Evolutionary conservation across 2,329 filamentous ascomycete species (phyloP).

Genomic region (Tympanopsis confertula): DNA sequence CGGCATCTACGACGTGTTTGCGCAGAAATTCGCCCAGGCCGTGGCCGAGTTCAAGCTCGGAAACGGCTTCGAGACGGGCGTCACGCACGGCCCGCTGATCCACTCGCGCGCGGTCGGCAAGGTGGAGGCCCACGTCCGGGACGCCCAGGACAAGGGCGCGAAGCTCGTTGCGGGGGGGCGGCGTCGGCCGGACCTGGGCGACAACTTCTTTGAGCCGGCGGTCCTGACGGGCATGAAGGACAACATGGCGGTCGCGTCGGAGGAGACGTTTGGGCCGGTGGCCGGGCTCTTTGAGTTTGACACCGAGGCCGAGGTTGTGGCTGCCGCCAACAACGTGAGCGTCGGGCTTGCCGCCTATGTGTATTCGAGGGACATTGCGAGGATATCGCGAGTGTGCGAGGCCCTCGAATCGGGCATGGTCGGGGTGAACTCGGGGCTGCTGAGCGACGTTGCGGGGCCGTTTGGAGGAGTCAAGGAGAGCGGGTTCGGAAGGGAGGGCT

Average conservation of each 20-base stretch:
- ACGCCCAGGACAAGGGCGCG: constrained; percentile 68
- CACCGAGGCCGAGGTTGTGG: constrained; percentile 78
- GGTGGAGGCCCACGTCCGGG: constrained; percentile 67
- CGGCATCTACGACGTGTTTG: constrained; percentile 68
- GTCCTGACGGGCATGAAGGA: constrained; percentile 77
- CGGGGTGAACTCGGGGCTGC: constrained; percentile 66
- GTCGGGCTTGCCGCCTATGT: constrained; percentile 93
- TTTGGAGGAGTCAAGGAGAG: constrained; percentile 78
- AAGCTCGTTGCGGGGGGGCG: constrained; percentile 67
- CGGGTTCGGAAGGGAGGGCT: constrained; percentile 70
- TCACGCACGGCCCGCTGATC: constrained; percentile 75
- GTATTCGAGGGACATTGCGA: constrained; percentile 56
- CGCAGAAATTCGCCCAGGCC: constrained; percentile 55
- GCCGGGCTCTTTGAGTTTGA: constrained; percentile 82
- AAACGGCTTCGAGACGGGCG: constrained; percentile 55
- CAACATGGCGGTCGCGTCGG: constrained; percentile 72
- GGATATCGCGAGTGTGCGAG: constrained; percentile 52
- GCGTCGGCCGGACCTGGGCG: constrained; percentile 60
- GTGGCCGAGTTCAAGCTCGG: constrained; percentile 68
- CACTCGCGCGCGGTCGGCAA: constrained; percentile 73
- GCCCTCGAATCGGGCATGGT: constrained; percentile 77
- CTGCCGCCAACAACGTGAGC: constrained; percentile 67
- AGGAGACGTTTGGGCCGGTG: constrained; percentile 94
- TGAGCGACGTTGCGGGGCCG: constrained; percentile 43
- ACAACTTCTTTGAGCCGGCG: constrained; percentile 83